Evolutionary conservation across 208 protist species (phyloP).

Genomic region (Trichomonas gallinae): DNA sequence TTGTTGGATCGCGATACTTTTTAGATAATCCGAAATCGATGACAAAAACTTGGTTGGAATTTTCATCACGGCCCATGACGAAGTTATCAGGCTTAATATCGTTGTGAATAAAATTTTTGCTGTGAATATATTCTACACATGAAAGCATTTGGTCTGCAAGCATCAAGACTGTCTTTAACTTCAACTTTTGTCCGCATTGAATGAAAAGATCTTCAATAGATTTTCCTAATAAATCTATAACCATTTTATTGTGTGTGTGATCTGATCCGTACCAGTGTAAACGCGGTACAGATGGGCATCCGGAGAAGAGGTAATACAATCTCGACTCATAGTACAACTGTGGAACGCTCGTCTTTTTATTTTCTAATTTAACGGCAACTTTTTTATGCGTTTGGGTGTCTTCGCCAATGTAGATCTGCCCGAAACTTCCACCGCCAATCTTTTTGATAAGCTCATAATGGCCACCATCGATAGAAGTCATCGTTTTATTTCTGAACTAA

Average conservation of each 20-base stretch:
- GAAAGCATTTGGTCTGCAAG: constrained; percentile 72
- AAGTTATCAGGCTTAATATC: constrained; percentile 97
- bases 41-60: constrained; percentile 28
- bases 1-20: constrained; percentile 89
- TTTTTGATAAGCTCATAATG: constrained; percentile 52
- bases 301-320: constrained; percentile 66
- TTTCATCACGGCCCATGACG: constrained; percentile 73
- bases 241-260: constrained; percentile 91
- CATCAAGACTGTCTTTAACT: constrained; percentile 93
- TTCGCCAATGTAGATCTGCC: constrained; percentile 47
- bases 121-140: constrained; percentile 85
- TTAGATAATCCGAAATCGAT: constrained; percentile 75
- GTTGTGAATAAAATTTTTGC: constrained; percentile 85
- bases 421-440: constrained; percentile 14
- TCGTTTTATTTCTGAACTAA: background rate
- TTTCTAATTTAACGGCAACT: constrained; percentile 34
- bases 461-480: constrained; percentile 71
- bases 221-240: constrained; percentile 94
- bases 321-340: constrained; percentile 91
- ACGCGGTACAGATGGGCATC: constrained; percentile 73
- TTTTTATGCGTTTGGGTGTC: background rate
- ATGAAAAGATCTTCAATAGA: constrained; percentile 92
- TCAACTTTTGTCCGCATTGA: constrained; percentile 50
- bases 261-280: constrained; percentile 79
- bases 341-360: constrained; percentile 64